Evolutionary conservation across 2,329 filamentous ascomycete species (phyloP).

Genomic region (Pezicula carpinea): DNA sequence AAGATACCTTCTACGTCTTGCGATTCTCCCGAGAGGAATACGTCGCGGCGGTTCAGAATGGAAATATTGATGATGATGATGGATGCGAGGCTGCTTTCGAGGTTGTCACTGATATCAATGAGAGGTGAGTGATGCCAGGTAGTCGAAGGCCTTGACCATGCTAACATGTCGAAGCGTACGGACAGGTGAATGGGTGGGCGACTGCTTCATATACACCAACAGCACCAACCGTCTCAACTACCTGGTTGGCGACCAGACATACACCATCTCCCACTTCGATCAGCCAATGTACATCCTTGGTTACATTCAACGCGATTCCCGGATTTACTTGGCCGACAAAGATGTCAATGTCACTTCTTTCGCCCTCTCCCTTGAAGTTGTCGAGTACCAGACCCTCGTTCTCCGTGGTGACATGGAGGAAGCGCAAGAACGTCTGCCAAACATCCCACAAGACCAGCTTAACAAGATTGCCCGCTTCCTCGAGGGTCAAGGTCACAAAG

Average conservation of each 20-base stretch:
- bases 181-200: conserved; percentile 95
- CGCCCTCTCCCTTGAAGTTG: conserved; percentile 81
- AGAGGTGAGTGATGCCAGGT: conserved; percentile 53
- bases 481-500: conserved; percentile 95
- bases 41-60: conserved; percentile 74
- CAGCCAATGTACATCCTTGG: conserved; percentile 91
- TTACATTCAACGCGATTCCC: conserved; percentile 92
- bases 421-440: conserved; percentile 76
- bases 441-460: conserved; percentile 86
- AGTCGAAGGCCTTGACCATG: background rate
- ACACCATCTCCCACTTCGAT: conserved; percentile 96
- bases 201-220: conserved; percentile 99
- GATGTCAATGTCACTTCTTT: conserved; percentile 91
- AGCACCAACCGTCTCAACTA: conserved; percentile 95
- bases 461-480: conserved; percentile 98
- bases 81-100: conserved; percentile 96
- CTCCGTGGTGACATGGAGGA: conserved; percentile 90
- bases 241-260: conserved; percentile 94
- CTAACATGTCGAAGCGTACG: conserved; percentile 57
- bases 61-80: conserved; percentile 72
- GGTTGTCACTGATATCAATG: conserved; percentile 91
- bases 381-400: conserved; percentile 96
- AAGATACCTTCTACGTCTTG: conserved; percentile 92
- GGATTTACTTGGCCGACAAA: conserved; percentile 93
- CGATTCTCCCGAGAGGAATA: conserved; percentile 89